Conservation (phyloP, 176 grass and related monocot genomes). For the Bothriochloa decipiens region DNA sequence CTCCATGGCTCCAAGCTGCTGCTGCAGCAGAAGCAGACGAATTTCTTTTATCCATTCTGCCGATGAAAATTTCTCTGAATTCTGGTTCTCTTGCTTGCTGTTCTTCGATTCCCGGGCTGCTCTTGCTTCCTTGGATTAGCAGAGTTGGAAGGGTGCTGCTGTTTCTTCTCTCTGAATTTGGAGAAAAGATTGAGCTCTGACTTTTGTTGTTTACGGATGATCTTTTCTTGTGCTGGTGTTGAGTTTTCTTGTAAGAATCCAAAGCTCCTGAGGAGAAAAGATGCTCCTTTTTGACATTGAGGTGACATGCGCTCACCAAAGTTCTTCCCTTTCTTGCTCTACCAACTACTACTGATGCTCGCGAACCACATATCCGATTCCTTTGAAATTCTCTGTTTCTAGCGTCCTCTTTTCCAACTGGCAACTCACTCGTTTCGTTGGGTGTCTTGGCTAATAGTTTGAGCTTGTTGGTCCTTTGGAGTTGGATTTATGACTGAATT, state of each 20-base stretch:
- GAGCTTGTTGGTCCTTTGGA: conserved; percentile 6
- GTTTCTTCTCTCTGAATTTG: conserved; percentile 25
- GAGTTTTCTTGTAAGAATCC: conserved; percentile 26
- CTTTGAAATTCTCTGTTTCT: conserved; percentile 37
- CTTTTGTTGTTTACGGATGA: not conserved
- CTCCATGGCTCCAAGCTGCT: not conserved
- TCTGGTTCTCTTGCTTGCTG: conserved; percentile 8
- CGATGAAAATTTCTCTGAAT: conserved; percentile 35
- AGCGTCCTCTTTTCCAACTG: conserved; percentile 9
- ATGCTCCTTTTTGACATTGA: conserved; percentile 39
- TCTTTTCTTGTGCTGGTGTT: conserved; percentile 11
- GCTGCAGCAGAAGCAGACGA: not conserved
- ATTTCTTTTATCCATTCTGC: conserved; percentile 14
- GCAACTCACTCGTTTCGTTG: not conserved
- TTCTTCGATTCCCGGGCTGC: conserved; percentile 15
- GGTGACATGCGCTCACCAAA: conserved; percentile 30
- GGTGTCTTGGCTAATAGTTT: conserved; percentile 9
- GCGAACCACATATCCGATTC: not conserved
- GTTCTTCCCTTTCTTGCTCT: conserved; percentile 31
- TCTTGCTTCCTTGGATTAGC: conserved; percentile 7
- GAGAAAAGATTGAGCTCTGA: conserved; percentile 23
- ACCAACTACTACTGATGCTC: no score
- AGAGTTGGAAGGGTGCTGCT: not conserved
- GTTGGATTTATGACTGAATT: conserved; percentile 36
- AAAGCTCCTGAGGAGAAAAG: conserved; percentile 28